Evolutionary conservation across 306 rosid genomes (phyloP).

Genomic region (Malus orientalis): DNA sequence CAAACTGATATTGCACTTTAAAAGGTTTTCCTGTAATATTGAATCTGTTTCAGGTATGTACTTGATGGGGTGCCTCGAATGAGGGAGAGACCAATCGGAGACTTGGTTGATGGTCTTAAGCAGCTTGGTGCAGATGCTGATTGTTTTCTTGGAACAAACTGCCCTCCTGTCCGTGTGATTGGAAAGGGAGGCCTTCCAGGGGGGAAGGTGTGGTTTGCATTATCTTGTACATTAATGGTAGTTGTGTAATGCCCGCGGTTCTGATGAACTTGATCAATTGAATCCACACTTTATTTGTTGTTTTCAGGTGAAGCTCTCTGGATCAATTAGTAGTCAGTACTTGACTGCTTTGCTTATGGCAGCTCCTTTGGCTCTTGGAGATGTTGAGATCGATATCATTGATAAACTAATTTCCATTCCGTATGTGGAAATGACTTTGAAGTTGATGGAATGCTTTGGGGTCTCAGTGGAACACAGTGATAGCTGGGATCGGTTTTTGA

Average conservation of each 20-base stretch:
- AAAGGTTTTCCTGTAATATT: slow-evolving; percentile 7
- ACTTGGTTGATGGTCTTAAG: slow-evolving; percentile 84
- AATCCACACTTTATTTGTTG: background rate
- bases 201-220: slow-evolving; percentile 63
- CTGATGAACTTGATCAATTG: slow-evolving; percentile 4
- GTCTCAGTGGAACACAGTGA: slow-evolving; percentile 65
- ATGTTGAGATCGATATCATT: slow-evolving; percentile 83
- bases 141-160: slow-evolving; percentile 86
- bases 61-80: slow-evolving; percentile 98
- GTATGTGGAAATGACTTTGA: slow-evolving; percentile 93
- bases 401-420: slow-evolving; percentile 95
- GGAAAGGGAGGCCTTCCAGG: slow-evolving; percentile 99
- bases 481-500: slow-evolving; percentile 77
- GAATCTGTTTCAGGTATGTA: slow-evolving; percentile 53
- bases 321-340: slow-evolving; percentile 96
- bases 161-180: slow-evolving; percentile 89
- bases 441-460: slow-evolving; percentile 97
- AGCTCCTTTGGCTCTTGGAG: slow-evolving; percentile 93
- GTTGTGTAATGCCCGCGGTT: background rate
- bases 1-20: background rate
- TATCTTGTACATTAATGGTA: background rate
- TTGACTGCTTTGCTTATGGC: slow-evolving; percentile 96
- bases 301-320: slow-evolving; percentile 91
- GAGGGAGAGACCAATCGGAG: slow-evolving; percentile 99
- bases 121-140: slow-evolving; percentile 97